Percentiles rank a stretch among this genome's conserved stretches.
phyloP scores from a whole-genome alignment of 2,329 filamentous ascomycete species.

The Colletotrichum viniferum region DNA sequence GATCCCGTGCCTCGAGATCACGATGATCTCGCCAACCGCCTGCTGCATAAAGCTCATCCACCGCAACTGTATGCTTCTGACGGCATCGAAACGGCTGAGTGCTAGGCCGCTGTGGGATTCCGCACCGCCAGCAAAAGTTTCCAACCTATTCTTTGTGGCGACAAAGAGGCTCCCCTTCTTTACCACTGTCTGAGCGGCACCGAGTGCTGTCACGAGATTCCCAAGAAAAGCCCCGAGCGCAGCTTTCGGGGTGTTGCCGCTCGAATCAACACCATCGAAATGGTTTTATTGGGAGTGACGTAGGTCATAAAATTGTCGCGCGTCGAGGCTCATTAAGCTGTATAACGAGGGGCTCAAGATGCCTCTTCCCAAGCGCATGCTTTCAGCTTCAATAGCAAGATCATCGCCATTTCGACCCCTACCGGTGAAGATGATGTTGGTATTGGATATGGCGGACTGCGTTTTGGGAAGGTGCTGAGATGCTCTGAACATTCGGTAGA shows the following conservation, averaged over 20 bases:
- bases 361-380: neutral
- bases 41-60: neutral
- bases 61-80: neutral
- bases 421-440: neutral
- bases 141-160: neutral
- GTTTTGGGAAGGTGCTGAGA: neutral
- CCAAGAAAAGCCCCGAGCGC: neutral
- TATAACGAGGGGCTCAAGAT: neutral
- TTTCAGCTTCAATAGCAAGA: neutral
- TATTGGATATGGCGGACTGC: neutral
- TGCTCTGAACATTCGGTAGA: neutral
- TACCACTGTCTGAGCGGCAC: neutral
- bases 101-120: neutral
- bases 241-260: neutral
- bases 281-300: neutral
- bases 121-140: neutral
- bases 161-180: neutral
- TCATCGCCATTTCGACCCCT: accelerated
- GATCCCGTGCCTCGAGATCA: neutral
- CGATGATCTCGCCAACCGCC: neutral
- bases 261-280: neutral
- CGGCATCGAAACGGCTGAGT: neutral
- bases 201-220: neutral
- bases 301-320: neutral
- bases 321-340: neutral